These are phyloP conservation scores for Alternaria alternata DNA, from an alignment of 2,329 filamentous ascomycete genomes.

Conservation along the genomic window DNA sequence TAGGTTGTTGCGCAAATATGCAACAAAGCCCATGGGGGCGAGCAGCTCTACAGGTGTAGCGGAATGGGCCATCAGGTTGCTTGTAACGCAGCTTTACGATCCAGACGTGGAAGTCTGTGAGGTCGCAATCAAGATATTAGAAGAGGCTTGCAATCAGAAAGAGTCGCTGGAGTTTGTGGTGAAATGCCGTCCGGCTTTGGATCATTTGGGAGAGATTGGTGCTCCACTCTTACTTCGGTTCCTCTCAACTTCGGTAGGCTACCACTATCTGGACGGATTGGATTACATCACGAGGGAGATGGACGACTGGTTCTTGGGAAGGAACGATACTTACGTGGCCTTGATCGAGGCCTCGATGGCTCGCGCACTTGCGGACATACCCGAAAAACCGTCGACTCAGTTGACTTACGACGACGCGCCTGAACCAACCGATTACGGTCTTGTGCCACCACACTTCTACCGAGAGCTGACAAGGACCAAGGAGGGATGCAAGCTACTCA, in stretches of 20 bases:
- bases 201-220: constrained; percentile 95
- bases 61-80: constrained; percentile 93
- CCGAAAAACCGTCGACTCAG: constrained; percentile 63
- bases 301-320: constrained; percentile 98
- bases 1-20: constrained; percentile 85
- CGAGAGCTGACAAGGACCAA: constrained; percentile 90
- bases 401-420: constrained; percentile 54
- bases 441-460: constrained; percentile 96
- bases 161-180: constrained; percentile 94
- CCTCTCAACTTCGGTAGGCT: constrained; percentile 93
- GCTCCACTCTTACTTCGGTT: constrained; percentile 92
- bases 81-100: constrained; percentile 99
- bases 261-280: constrained; percentile 94
- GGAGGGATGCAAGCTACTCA: constrained; percentile 88
- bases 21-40: constrained; percentile 64
- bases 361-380: constrained; percentile 74
- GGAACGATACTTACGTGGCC: constrained; percentile 94
- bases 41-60: constrained; percentile 67
- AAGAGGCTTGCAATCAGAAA: constrained; percentile 95
- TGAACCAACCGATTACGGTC: constrained; percentile 60
- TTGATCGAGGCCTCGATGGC: constrained; percentile 96
- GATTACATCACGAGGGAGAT: constrained; percentile 99
- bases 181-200: constrained; percentile 90
- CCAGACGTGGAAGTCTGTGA: constrained; percentile 97
- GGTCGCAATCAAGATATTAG: constrained; percentile 93